These are phyloP conservation scores for Limonium bicolor DNA, from an alignment of 148 eudicot genomes.

Conservation along the genomic window DNA sequence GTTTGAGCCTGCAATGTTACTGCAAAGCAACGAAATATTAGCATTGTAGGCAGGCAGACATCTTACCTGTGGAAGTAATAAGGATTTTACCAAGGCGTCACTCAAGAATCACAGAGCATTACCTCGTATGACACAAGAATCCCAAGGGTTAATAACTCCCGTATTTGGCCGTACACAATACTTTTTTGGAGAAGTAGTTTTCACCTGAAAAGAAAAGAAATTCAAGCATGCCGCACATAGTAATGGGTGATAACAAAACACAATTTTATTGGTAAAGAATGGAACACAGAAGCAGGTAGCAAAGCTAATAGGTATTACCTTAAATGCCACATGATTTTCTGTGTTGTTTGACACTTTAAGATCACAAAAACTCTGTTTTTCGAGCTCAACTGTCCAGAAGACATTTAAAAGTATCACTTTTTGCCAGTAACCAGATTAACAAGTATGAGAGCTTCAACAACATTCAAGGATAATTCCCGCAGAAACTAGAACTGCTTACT, in stretches of 20 bases:
- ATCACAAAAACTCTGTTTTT: slow-evolving; percentile 71
- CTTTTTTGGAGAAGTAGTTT: slow-evolving; percentile 89
- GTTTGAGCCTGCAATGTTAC: slow-evolving; percentile 88
- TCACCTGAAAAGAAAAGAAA: slow-evolving; percentile 39
- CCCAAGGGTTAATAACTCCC: slow-evolving; percentile 84
- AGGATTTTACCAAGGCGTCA: too few relatives aligned
- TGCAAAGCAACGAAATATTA: slow-evolving; percentile 13
- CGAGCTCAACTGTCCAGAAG: slow-evolving; percentile 62
- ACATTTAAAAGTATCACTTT: background rate
- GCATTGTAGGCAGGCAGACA: background rate
- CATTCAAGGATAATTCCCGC: too few relatives aligned
- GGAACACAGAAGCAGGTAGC: background rate
- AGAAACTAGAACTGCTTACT: too few relatives aligned
- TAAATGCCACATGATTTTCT: slow-evolving; percentile 78
- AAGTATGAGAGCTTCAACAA: too few relatives aligned
- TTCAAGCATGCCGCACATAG: slow-evolving; percentile 1
- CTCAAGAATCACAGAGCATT: slow-evolving; percentile 9
- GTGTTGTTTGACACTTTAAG: slow-evolving; percentile 70
- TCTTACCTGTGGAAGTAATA: background rate
- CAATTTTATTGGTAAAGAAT: background rate
- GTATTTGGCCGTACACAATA: slow-evolving; percentile 90
- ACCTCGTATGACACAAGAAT: slow-evolving; percentile 82
- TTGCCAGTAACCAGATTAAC: too few relatives aligned
- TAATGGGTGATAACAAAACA: background rate
- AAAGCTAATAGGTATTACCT: slow-evolving; percentile 29